Conservation (phyloP, 1,284 basidiomycete genomes). For the Ganoderma lucidum region DNA sequence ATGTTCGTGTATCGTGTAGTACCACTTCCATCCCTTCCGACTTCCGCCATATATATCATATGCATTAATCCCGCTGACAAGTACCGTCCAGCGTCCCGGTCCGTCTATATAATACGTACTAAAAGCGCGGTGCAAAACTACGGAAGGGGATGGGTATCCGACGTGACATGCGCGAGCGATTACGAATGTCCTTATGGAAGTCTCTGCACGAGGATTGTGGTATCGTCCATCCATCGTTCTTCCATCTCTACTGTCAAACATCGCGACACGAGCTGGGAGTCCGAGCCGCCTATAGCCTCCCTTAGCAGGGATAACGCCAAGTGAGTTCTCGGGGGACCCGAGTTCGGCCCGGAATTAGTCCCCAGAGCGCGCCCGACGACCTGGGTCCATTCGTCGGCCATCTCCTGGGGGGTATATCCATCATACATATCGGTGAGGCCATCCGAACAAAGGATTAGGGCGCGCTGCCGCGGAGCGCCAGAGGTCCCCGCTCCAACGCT, state of each 20-base stretch:
- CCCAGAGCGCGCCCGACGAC: slow-evolving; percentile 41
- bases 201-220: slow-evolving; percentile 63
- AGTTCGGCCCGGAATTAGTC: slow-evolving; percentile 29
- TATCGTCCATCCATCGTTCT: slow-evolving; percentile 74
- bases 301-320: slow-evolving; percentile 61
- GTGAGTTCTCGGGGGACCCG: slow-evolving; percentile 21
- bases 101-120: slow-evolving; percentile 4
- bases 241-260: slow-evolving; percentile 70
- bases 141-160: slow-evolving; percentile 13
- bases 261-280: slow-evolving; percentile 58
- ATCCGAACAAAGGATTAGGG: slow-evolving; percentile 63
- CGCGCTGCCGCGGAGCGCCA: slow-evolving; percentile 27
- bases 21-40: not conserved
- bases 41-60: not conserved
- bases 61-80: slow-evolving; percentile 2
- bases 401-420: slow-evolving; percentile 43
- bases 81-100: not conserved
- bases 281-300: slow-evolving; percentile 63
- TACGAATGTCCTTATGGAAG: slow-evolving; percentile 27
- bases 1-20: slow-evolving; percentile 16
- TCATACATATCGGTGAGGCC: slow-evolving; percentile 64
- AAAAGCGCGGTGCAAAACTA: slow-evolving; percentile 6
- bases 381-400: slow-evolving; percentile 52
- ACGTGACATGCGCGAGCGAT: not conserved
- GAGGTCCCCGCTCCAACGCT: slow-evolving; percentile 17